Conservation (phyloP, 805 yeast genomes). For the Maudiozyma pseudohumilis region DNA sequence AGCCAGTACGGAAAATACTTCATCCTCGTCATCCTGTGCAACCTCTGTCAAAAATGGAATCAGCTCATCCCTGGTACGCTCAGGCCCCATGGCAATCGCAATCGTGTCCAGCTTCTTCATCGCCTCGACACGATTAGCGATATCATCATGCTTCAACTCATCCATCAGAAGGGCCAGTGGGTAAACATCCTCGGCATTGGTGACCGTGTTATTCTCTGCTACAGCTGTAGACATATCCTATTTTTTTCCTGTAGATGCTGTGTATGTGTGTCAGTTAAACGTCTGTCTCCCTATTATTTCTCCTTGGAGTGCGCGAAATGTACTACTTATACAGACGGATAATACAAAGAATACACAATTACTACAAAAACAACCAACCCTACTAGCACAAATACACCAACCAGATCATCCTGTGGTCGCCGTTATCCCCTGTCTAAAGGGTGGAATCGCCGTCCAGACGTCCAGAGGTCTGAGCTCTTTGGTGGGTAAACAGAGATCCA, state of each 20-base stretch:
- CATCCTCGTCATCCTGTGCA: slow-evolving; percentile 96
- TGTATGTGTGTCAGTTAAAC: not conserved
- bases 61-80: slow-evolving; percentile 79
- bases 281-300: not conserved
- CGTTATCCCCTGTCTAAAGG: no score
- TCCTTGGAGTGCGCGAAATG: no score
- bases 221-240: slow-evolving; percentile 1
- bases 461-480: no score
- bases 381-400: no score
- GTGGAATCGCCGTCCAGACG: no score
- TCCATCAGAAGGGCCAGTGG: slow-evolving; percentile 96
- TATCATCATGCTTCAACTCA: slow-evolving; percentile 94
- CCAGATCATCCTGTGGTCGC: no score
- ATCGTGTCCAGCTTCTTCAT: slow-evolving; percentile 91
- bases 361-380: no score
- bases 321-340: no score
- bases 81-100: slow-evolving; percentile 90
- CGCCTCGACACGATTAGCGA: slow-evolving; percentile 84
- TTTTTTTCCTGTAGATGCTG: not conserved
- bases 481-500: no score
- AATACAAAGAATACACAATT: no score
- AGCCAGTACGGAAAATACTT: slow-evolving; percentile 88
- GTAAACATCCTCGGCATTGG: slow-evolving; percentile 43
- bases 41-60: slow-evolving; percentile 79
- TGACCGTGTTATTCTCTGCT: slow-evolving; percentile 6